Conservation (phyloP, 768 basidiomycete genomes). For the Mycena latifolia region DNA sequence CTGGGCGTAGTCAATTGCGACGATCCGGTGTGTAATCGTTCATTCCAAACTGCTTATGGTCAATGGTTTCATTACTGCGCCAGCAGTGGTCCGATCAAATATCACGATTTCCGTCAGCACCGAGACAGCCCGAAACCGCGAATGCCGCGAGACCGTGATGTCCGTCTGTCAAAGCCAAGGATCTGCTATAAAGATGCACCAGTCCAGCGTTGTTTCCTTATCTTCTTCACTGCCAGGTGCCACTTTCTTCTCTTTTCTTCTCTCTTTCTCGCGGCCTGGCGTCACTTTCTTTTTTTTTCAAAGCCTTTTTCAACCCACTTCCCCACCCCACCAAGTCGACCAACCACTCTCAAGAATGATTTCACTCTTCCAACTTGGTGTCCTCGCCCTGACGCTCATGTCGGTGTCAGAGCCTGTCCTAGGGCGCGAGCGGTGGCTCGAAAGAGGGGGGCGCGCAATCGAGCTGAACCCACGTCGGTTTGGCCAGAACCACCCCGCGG, state of each 20-base stretch:
- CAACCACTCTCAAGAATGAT: conserved; percentile 40
- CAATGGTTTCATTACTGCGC: too few species aligned
- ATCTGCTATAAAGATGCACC: too few species aligned
- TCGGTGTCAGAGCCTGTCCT: conserved; percentile 40
- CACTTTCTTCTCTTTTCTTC: not conserved
- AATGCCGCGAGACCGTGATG: too few species aligned
- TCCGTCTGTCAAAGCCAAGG: too few species aligned
- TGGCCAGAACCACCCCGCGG: conserved; percentile 62
- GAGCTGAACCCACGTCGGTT: conserved; percentile 66
- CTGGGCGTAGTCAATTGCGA: too few species aligned
- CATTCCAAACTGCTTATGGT: too few species aligned
- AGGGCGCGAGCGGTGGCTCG: conserved; percentile 60
- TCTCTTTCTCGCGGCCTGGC: conserved; percentile 26
- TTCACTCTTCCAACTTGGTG: conserved; percentile 32
- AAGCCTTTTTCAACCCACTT: conserved; percentile 14
- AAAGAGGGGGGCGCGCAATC: conserved; percentile 60
- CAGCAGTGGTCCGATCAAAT: too few species aligned
- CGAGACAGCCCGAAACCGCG: too few species aligned
- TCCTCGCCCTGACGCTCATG: conserved; percentile 36
- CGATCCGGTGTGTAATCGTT: too few species aligned
- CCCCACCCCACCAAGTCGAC: conserved; percentile 32
- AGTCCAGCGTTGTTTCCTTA: too few species aligned
- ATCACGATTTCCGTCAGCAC: too few species aligned
- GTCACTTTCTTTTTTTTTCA: conserved; percentile 27
- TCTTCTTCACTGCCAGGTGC: not conserved